Conservation (phyloP, 257 asterid species). For the Catharanthus roseus region DNA sequence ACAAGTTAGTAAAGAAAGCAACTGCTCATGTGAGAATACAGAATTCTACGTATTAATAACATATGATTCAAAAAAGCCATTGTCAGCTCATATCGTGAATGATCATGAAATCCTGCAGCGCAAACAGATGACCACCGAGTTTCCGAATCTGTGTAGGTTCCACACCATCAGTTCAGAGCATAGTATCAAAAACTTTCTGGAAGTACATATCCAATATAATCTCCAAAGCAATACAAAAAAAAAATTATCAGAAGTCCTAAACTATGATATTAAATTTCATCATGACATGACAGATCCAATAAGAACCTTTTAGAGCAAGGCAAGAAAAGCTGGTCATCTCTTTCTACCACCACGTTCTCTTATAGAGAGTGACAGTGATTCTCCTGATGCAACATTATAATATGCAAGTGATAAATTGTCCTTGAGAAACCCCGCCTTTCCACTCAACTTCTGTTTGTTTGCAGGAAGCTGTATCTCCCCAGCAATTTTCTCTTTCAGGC, state of each 20-base stretch:
- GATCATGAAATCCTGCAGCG: conserved; percentile 17
- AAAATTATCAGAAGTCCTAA: conserved; percentile 13
- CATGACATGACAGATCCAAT: conserved; percentile 21
- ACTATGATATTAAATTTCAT: conserved; percentile 23
- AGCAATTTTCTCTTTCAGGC: conserved; percentile 88
- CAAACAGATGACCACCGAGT: conserved; percentile 24
- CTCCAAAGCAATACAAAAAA: conserved; percentile 22
- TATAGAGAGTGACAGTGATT: conserved; percentile 66
- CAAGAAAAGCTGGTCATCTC: conserved; percentile 52
- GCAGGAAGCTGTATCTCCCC: conserved; percentile 93
- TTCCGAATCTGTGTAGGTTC: conserved; percentile 34
- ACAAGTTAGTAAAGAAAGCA: conserved; percentile 21
- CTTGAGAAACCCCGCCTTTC: conserved; percentile 97
- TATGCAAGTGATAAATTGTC: conserved; percentile 91
- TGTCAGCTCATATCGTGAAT: not conserved
- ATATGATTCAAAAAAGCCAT: not conserved
- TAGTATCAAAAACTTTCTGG: conserved; percentile 6
- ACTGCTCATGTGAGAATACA: conserved; percentile 33
- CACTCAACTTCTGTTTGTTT: conserved; percentile 94
- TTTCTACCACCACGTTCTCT: conserved; percentile 99
- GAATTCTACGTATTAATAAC: conserved; percentile 22
- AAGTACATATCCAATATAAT: conserved; percentile 32
- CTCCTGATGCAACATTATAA: conserved; percentile 78
- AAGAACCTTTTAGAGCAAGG: conserved; percentile 30
- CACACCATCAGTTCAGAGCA: conserved; percentile 31